These are phyloP conservation scores for Zygosaccharomyces bailii DNA, from an alignment of 805 yeast genomes.

Conservation along the genomic window DNA sequence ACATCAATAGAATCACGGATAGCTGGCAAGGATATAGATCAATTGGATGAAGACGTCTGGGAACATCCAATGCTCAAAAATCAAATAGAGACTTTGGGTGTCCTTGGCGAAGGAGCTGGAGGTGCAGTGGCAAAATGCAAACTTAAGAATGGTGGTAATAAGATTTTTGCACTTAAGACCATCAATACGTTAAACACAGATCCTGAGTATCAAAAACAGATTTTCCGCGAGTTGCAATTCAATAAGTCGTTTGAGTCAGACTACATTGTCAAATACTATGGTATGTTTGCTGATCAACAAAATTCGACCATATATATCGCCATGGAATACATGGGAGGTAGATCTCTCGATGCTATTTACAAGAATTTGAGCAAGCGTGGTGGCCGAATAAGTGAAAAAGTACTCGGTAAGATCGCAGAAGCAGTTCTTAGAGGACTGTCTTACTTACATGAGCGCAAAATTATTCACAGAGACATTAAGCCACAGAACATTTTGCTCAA, in stretches of 20 bases:
- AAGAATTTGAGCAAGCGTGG: conserved; percentile 67
- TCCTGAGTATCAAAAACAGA: conserved; percentile 85
- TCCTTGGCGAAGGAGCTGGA: conserved; percentile 91
- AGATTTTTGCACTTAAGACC: conserved; percentile 76
- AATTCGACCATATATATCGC: conserved; percentile 84
- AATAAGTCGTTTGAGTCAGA: conserved; percentile 79
- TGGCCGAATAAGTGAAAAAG: conserved; percentile 89
- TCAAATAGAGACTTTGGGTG: conserved; percentile 63
- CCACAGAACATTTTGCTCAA: conserved; percentile 89
- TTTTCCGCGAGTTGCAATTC: conserved; percentile 84
- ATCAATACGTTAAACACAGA: conserved; percentile 48
- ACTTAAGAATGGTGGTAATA: conserved; percentile 48
- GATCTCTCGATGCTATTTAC: conserved; percentile 87
- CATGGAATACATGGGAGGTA: conserved; percentile 97
- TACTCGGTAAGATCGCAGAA: conserved; percentile 85
- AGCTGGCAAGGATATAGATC: conserved; percentile 42
- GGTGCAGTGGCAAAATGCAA: conserved; percentile 84
- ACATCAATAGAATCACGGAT: conserved; percentile 7
- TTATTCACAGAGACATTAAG: conserved; percentile 93
- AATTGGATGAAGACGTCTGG: conserved; percentile 76
- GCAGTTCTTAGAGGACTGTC: conserved; percentile 80
- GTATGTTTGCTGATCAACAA: conserved; percentile 77
- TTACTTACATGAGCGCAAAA: conserved; percentile 80
- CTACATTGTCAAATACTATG: conserved; percentile 86
- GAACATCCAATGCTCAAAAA: conserved; percentile 46